These are phyloP conservation scores for Phytophthora tentaculata DNA, from an alignment of 352 stramenopile genomes.

Conservation along the genomic window DNA sequence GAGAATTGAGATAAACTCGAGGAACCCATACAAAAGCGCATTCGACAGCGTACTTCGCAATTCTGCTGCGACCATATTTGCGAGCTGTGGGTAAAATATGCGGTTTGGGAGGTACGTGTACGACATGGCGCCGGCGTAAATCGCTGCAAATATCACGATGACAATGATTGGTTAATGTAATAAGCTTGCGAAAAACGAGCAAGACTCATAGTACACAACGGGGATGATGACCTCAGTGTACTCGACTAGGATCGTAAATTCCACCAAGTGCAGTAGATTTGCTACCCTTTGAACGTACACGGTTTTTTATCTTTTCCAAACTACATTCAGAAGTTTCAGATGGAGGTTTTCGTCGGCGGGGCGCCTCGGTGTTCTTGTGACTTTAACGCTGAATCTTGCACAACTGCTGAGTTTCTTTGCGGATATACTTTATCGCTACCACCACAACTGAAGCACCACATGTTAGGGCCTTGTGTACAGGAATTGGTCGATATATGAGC, in stretches of 20 bases:
- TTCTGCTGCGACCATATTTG: neutral
- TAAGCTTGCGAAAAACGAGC: too few species aligned
- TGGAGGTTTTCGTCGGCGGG: too few species aligned
- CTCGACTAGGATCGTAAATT: neutral
- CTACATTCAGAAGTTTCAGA: too few species aligned
- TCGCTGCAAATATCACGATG: neutral
- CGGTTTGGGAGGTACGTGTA: neutral
- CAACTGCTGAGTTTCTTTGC: too few species aligned
- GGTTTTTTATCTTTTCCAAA: too few species aligned
- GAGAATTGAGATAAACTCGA: neutral
- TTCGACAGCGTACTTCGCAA: neutral
- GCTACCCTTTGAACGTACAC: neutral
- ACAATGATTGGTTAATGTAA: too few species aligned
- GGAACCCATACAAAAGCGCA: neutral
- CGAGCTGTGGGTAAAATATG: neutral
- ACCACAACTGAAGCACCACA: too few species aligned
- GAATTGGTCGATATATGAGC: too few species aligned
- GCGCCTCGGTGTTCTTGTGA: too few species aligned
- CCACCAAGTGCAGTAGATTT: neutral
- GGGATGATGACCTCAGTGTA: neutral
- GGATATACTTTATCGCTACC: too few species aligned
- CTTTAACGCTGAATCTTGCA: too few species aligned
- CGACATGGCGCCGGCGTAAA: neutral
- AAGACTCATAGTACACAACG: neutral
- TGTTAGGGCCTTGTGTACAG: too few species aligned